Base-by-base conservation (phyloP, 495 filamentous ascomycete species). In the Elaphomyces granulatus region DNA sequence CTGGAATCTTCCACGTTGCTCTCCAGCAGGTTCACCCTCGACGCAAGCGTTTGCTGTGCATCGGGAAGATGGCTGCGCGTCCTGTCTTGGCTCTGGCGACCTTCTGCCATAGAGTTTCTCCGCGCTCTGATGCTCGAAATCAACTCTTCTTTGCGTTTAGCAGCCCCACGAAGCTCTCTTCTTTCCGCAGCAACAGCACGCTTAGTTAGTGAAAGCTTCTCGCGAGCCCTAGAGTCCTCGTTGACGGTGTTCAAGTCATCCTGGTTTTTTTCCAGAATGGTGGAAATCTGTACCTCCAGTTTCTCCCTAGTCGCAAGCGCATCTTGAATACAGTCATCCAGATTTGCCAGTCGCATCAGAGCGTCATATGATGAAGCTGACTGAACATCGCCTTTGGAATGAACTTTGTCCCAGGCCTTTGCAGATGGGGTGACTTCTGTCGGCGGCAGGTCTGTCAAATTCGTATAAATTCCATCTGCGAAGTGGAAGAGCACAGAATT, bases 241-340 rank as follows among this genome's bases (percentile, higher is more conserved):
- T 77, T 59, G 4, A 66, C 47, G 0, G 50, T 59, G 0, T 51
- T 44, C n/a, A 70, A 47, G 1, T 59, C 54, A 15, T 44, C 49
- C 41, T 67, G 60, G 36, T 72, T 72, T 8, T 67, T 56, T 15
- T 76, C 60, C 12, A 96, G 63, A 15, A 94, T 68, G 1, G 64
- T 58, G 50, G 76, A 82, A 44, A 96, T 94, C 44, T 94, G 84
- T 7, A 69, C 55, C 8, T 83, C 72, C 7, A 98, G 59, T 37
- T 70, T 71, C 42, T 82, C 77, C 3, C 83, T 71, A 0, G 85
- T 95, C 1, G 73, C 70, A 0, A 94, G 55, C 3, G 87, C 87
- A 50, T 98, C 90, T 56, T 94, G 83, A 23, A 96, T 81, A 43
- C 87, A 94, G 49, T 86, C 81, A 43, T 94, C 87, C 28, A 98